Conservation (phyloP, 1,284 basidiomycete species). For the Microbotryomycetes sp. region DNA sequence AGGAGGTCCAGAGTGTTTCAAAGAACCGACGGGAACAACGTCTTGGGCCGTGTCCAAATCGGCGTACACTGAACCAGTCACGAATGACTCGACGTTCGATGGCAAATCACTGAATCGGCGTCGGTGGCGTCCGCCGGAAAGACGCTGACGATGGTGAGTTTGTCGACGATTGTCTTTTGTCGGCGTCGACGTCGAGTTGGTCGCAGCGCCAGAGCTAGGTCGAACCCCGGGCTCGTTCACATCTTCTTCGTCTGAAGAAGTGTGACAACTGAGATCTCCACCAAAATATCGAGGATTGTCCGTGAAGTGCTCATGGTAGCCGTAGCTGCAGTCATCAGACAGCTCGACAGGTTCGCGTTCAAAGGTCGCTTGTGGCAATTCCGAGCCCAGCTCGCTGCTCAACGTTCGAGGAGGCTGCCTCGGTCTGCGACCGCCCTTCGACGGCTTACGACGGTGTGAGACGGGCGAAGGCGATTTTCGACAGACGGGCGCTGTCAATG, state of each 20-base stretch:
- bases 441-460: neutral
- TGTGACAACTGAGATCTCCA: too few relatives aligned
- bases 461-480: neutral
- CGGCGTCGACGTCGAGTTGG: constrained; percentile 3
- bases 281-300: neutral
- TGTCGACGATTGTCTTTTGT: neutral
- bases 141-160: neutral
- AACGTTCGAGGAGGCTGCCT: constrained; percentile 43
- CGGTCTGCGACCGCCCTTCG: neutral
- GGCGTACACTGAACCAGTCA: neutral
- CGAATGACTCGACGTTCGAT: neutral
- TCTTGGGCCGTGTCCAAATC: constrained; percentile 6
- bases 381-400: constrained; percentile 51
- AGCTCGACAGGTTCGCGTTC: constrained; percentile 37
- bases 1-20: constrained; percentile 11
- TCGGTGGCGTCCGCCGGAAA: too few relatives aligned
- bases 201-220: neutral
- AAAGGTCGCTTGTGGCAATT: constrained; percentile 40
- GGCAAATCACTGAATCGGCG: neutral
- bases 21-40: constrained; percentile 7
- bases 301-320: neutral
- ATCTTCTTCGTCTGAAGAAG: neutral
- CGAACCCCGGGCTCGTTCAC: neutral
- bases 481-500: neutral
- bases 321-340: neutral